phyloP scores from a whole-genome alignment of 2,329 filamentous ascomycete species.

The Sporothrix brasiliensis region DNA sequence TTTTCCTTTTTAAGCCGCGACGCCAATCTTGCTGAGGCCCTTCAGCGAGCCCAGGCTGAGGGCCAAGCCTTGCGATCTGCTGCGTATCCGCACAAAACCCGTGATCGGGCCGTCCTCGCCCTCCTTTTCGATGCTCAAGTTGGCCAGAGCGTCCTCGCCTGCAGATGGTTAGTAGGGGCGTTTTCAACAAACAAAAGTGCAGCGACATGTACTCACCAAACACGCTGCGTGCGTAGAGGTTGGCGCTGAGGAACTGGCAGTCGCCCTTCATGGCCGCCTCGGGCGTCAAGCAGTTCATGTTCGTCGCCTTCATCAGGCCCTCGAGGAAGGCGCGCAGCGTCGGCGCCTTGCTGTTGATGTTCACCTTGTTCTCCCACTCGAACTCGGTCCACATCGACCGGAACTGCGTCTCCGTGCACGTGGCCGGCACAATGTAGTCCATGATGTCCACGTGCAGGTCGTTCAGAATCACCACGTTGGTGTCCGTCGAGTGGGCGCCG shows the following conservation, averaged over 20 bases:
- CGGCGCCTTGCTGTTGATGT: slow-evolving; percentile 98
- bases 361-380: slow-evolving; percentile 99
- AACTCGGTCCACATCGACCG: slow-evolving; percentile 99
- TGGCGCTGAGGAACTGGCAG: slow-evolving; percentile 96
- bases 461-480: slow-evolving; percentile 95
- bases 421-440: slow-evolving; percentile 98
- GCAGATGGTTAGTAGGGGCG: slow-evolving; percentile 21
- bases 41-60: slow-evolving; percentile 93
- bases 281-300: slow-evolving; percentile 97
- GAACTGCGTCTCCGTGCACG: slow-evolving; percentile 97
- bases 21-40: slow-evolving; percentile 81
- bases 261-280: slow-evolving; percentile 96
- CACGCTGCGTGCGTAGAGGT: slow-evolving; percentile 92
- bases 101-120: slow-evolving; percentile 93
- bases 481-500: slow-evolving; percentile 86
- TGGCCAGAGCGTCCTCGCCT: slow-evolving; percentile 98
- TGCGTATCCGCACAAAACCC: slow-evolving; percentile 96
- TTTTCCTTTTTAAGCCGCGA: slow-evolving; percentile 41
- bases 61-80: slow-evolving; percentile 91
- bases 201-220: slow-evolving; percentile 74
- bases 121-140: slow-evolving; percentile 96
- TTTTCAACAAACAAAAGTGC: neutral
- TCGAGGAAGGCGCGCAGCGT: slow-evolving; percentile 87
- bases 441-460: slow-evolving; percentile 99
- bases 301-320: slow-evolving; percentile 94